Conservation (phyloP, 768 basidiomycete species). For the Brasilioporus rufonigricans region DNA sequence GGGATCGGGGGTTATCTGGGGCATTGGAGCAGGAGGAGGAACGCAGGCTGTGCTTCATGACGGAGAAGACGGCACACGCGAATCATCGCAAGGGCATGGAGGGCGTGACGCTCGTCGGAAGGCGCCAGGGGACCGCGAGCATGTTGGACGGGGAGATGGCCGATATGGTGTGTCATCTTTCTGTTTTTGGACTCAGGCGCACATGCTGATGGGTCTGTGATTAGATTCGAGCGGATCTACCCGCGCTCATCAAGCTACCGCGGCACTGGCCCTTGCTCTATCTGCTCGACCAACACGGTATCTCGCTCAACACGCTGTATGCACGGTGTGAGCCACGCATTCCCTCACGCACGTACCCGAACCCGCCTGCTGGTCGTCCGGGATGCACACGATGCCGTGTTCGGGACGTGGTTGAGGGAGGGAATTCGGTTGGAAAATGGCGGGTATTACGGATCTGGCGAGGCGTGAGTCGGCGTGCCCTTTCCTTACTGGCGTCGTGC, state of each 20-base stretch:
- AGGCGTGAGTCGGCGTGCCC: too few relatives aligned
- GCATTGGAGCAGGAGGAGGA: constrained; percentile 43
- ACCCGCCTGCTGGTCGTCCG: constrained; percentile 56
- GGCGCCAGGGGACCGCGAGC: constrained; percentile 50
- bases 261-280: constrained; percentile 77
- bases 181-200: too few relatives aligned
- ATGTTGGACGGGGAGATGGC: constrained; percentile 57
- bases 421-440: constrained; percentile 49
- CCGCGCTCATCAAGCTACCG: constrained; percentile 70
- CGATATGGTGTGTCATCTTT: constrained; percentile 53
- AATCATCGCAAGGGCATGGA: constrained; percentile 15
- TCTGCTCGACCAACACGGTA: constrained; percentile 93
- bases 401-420: constrained; percentile 85
- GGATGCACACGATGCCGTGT: constrained; percentile 61
- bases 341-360: constrained; percentile 22
- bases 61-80: too few relatives aligned
- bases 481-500: too few relatives aligned
- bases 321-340: constrained; percentile 48
- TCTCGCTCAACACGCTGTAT: constrained; percentile 88
- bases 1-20: constrained; percentile 68
- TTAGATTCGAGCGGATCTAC: constrained; percentile 70
- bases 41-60: too few relatives aligned
- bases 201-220: neutral
- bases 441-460: too few relatives aligned
- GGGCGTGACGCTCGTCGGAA: constrained; percentile 49